Evolutionary conservation across 257 asterid species (phyloP).

Genomic region (Gynochthodes officinalis): DNA sequence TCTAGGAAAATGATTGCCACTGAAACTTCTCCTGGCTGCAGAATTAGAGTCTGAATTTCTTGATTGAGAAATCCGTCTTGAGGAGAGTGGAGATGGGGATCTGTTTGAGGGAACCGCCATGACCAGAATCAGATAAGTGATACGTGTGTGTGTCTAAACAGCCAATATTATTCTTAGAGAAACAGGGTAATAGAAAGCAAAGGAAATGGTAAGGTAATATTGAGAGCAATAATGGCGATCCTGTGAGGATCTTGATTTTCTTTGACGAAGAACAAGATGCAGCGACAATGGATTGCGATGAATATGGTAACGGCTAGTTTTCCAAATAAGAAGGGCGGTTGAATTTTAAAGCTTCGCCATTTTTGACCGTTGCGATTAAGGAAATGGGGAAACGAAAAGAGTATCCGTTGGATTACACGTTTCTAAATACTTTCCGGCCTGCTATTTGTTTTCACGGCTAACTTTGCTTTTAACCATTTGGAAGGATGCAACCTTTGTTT

Average conservation of each 20-base stretch:
- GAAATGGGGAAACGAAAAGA: background rate
- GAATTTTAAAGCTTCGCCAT: constrained; percentile 23
- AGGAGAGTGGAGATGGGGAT: constrained; percentile 64
- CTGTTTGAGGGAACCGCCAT: constrained; percentile 66
- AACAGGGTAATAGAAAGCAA: constrained; percentile 5
- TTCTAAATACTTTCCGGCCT: background rate
- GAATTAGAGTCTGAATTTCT: constrained; percentile 40
- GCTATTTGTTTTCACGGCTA: background rate
- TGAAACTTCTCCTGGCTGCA: constrained; percentile 56
- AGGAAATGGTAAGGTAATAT: constrained; percentile 31
- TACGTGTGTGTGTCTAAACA: background rate
- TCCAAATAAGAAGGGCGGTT: constrained; percentile 1
- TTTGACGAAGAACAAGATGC: constrained; percentile 32
- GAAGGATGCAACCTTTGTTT: too few relatives aligned
- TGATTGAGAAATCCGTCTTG: constrained; percentile 42
- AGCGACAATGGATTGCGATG: constrained; percentile 22
- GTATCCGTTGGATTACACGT: constrained; percentile 6
- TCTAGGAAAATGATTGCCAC: constrained; percentile 32
- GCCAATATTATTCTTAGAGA: background rate
- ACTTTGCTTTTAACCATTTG: background rate
- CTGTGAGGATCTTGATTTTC: constrained; percentile 24
- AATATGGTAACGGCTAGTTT: constrained; percentile 70
- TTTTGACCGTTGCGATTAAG: constrained; percentile 52
- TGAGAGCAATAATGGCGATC: constrained; percentile 16
- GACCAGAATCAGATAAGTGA: constrained; percentile 7